These are phyloP conservation scores for Breynia disticha DNA, from an alignment of 441 rosid genomes.

Conservation along the genomic window DNA sequence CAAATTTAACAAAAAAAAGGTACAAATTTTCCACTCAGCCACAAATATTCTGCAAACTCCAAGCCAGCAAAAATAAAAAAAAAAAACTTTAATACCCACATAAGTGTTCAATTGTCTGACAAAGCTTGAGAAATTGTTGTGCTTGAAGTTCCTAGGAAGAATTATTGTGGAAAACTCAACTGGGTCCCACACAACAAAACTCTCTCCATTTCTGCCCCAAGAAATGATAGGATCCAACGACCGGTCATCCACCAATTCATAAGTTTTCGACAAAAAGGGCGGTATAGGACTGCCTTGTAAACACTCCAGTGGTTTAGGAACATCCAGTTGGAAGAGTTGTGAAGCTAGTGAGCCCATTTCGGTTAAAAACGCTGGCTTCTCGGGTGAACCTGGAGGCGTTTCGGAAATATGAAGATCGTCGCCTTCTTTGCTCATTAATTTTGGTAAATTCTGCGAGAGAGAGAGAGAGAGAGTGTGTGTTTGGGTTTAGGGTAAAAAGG, in stretches of 20 bases:
- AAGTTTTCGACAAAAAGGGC: constrained; percentile 76
- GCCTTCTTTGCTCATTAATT: constrained; percentile 34
- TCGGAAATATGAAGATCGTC: constrained; percentile 15
- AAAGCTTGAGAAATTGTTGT: constrained; percentile 92
- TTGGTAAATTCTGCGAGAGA: neutral
- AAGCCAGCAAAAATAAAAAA: neutral
- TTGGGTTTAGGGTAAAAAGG: neutral
- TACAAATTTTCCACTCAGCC: neutral
- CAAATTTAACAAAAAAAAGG: neutral
- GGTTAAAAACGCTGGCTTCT: constrained; percentile 8
- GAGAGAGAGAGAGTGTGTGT: neutral
- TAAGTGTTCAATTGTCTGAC: constrained; percentile 96
- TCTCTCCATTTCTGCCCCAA: constrained; percentile 65
- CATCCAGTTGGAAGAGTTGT: neutral
- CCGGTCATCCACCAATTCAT: constrained; percentile 69
- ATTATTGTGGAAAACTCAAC: constrained; percentile 76
- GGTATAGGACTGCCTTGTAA: constrained; percentile 57
- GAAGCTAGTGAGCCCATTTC: constrained; percentile 10
- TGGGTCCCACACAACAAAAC: constrained; percentile 84
- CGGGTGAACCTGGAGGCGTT: constrained; percentile 17
- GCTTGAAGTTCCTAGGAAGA: constrained; percentile 88
- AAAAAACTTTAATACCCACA: constrained; percentile 50
- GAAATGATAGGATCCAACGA: constrained; percentile 61
- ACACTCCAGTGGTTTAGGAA: constrained; percentile 53
- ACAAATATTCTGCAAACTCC: neutral